Evolutionary conservation across 1,139 yeast genomes (phyloP), one percentile per base, ranked within the genome.

Genomic region (Blastobotrys malaysiensis): DNA sequence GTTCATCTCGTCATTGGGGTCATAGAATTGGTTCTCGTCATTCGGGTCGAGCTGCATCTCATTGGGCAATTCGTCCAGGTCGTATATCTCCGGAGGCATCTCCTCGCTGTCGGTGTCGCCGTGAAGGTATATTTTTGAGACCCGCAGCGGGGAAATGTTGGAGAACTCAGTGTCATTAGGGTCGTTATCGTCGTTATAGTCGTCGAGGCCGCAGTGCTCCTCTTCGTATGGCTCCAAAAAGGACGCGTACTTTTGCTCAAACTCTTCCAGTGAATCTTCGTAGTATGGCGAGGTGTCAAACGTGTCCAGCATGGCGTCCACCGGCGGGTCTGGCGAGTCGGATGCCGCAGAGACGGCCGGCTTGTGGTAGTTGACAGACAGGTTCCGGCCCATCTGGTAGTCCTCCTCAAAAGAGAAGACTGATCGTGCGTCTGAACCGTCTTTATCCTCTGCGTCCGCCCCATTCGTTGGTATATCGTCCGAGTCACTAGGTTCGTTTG

Each of bases 381-480:
- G 51, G 43, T 63, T 63, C 14, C 72, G 60, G 22, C 65, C 67
- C 18, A 64, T 56, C 6, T 56, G 52, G 14, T 45, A 18, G 16
- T 59, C 62, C n/a, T 60, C 62, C 39, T 66, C 68, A 55, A 69
- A 69, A 24, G 72, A 68, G 49, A 67, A 69, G 21, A 60, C 52
- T 16, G 72, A 68, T 18, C 56, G 55, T 2, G 52, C 26, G 52
- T 55, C 55, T 14, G 57, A 59, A 13, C 31, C 53, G 19, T 13
- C 44, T 13, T 31, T 16, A 5, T 13, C 39, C 26, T 18, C 48
- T 47, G 4, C n/a, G 14, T n/a, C 16, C 16, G 14, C 22, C 22
- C 24, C 14, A 7, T 5, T 39, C n/a, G n/a, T n/a, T n/a, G n/a
- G n/a, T n/a, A n/a, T 20, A 19, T 11, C 13, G 16, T 13, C 19